These are phyloP conservation scores for Fusarium palustre DNA, from an alignment of 2,329 filamentous ascomycete species.

Conservation along the genomic window DNA sequence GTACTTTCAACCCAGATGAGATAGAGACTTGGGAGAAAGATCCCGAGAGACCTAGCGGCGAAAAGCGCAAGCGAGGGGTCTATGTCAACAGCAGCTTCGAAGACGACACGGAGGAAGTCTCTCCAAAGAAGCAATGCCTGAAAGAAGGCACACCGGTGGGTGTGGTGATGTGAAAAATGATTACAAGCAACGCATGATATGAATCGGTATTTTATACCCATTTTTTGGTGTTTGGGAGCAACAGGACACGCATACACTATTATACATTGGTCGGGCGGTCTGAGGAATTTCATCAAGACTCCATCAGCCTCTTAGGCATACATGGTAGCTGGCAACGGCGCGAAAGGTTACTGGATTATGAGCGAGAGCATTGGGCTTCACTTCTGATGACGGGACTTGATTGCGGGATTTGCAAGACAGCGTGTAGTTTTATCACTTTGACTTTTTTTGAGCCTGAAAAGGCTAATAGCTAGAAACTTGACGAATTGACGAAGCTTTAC, in stretches of 20 bases:
- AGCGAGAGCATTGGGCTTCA: slow-evolving; percentile 15
- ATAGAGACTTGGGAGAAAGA: slow-evolving; percentile 62
- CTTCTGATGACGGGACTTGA: slow-evolving; percentile 12
- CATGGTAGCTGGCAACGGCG: slow-evolving; percentile 35
- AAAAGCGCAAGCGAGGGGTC: slow-evolving; percentile 53
- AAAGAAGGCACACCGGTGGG: slow-evolving; percentile 48
- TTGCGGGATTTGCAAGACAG: not conserved
- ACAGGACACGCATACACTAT: slow-evolving; percentile 21
- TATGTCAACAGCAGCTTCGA: slow-evolving; percentile 58
- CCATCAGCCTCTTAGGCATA: slow-evolving; percentile 37
- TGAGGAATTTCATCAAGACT: slow-evolving; percentile 37
- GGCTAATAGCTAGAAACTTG: slow-evolving; percentile 3
- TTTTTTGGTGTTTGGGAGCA: slow-evolving; percentile 26
- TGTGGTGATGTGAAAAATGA: slow-evolving; percentile 46
- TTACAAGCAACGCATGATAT: slow-evolving; percentile 12
- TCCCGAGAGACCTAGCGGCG: slow-evolving; percentile 49
- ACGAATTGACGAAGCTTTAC: slow-evolving; percentile 34
- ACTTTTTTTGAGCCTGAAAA: slow-evolving; percentile 6
- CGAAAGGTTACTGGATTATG: slow-evolving; percentile 17
- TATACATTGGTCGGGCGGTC: slow-evolving; percentile 22
- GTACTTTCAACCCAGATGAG: slow-evolving; percentile 53
- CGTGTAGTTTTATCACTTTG: slow-evolving; percentile 31
- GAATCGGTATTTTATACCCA: slow-evolving; percentile 20
- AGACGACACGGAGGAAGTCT: slow-evolving; percentile 50
- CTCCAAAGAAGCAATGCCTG: slow-evolving; percentile 52